These are phyloP conservation scores for Syzygium oleosum DNA, from an alignment of 345 rosid species.

Conservation along the genomic window DNA sequence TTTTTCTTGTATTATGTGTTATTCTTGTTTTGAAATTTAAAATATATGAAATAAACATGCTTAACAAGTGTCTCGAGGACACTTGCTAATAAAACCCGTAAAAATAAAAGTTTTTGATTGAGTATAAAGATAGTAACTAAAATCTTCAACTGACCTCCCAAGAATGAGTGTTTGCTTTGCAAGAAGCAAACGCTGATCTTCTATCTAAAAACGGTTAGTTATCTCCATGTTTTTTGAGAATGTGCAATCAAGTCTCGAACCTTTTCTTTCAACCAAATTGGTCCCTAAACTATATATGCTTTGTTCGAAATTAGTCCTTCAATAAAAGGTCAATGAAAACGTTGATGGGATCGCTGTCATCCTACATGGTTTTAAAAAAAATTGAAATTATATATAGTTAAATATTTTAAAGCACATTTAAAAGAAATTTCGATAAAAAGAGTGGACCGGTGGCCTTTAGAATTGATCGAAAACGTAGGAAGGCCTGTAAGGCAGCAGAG, in stretches of 20 bases:
- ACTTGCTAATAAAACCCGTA: not conserved
- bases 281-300: not conserved
- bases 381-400: not conserved
- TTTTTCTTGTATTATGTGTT: not conserved
- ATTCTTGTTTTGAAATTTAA: accelerated
- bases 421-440: not conserved
- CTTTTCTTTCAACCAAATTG: not conserved
- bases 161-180: not conserved
- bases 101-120: not conserved
- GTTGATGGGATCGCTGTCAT: not conserved
- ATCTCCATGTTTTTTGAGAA: not conserved
- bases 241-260: not conserved
- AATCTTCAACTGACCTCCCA: not conserved
- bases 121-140: not conserved
- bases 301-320: not conserved
- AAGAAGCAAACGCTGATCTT: not conserved
- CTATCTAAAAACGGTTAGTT: not conserved
- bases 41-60: not conserved
- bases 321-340: not conserved
- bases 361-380: not conserved
- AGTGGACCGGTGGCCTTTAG: not conserved
- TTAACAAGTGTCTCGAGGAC: not conserved
- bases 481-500: not conserved
- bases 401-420: not conserved
- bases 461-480: accelerated